Base-by-base conservation (phyloP, 2,329 filamentous ascomycete species). In the Pseudofabraea citricarpa region DNA sequence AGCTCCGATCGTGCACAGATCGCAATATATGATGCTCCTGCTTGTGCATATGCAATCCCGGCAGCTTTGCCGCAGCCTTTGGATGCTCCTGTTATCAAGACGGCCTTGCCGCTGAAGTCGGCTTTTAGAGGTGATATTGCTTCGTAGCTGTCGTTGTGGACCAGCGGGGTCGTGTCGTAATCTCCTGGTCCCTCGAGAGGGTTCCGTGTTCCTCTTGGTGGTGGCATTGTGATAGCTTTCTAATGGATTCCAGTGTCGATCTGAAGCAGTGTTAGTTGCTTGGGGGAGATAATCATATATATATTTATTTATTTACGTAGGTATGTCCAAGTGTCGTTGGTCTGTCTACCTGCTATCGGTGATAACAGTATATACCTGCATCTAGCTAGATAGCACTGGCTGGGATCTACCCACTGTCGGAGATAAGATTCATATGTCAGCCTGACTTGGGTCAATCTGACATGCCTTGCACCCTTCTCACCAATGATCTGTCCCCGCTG, bases 11-110 rank as follows among this genome's bases (percentile, higher is more conserved):
- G 72, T 1, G 76, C 77, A 6, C 64, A 70, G 16, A 83, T 63
- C 13, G 71, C 72, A 44, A 84, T 75, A 21, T 62, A 57, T 0
- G 70, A 66, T 22, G 70, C 72, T 4, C 73, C 73, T 4, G 77
- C 76, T 50, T 63, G 63, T 16, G 77, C 78, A 52, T 72, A 83
- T 8, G 74, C 71, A n/a, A 75, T 54, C 1, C 76, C 77, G 3
- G 71, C 75, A 12, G 70, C 67, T 3, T 64, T 64, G 5, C 79
- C 78, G 26, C 80, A 70, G 3, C 77, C 76, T 29, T 70, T 72
- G 3, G 71, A 74, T 0, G 71, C 76, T 7, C 77, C 79, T 1
- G 70, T 77, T 40, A 83, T 70, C 45, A 83, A 66, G 36, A 70
- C 58, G 6, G 59, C 56, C 40, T 65, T 65, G 5, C 62, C 62